Conservation (phyloP, 495 filamentous ascomycete species). For the Halenospora varia region DNA sequence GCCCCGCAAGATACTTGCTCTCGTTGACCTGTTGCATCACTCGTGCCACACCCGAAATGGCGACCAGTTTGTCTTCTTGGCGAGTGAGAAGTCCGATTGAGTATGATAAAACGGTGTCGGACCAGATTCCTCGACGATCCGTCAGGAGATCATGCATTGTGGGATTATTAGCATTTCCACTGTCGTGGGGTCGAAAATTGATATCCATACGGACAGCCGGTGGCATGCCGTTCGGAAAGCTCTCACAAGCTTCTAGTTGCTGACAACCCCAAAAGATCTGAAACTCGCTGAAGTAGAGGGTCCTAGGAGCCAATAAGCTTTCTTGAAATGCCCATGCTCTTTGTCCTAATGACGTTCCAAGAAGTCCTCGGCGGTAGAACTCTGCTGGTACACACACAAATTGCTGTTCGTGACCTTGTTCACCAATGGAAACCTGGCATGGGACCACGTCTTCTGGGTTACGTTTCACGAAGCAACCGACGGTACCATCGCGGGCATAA, state of each 20-base stretch:
- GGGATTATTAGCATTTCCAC: not conserved
- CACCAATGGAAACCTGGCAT: not conserved
- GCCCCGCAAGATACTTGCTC: constrained; percentile 11
- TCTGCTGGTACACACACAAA: not conserved
- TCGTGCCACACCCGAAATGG: constrained; percentile 12
- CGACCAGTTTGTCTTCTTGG: constrained; percentile 7
- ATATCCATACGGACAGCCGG: not conserved
- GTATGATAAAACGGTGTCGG: constrained; percentile 1
- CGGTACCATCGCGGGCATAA: constrained; percentile 6
- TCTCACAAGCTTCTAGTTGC: constrained; percentile 26
- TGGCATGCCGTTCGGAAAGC: constrained; percentile 12
- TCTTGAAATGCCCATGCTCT: constrained; percentile 36
- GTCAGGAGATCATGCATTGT: not conserved
- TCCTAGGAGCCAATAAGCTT: constrained; percentile 26
- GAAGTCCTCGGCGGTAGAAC: not conserved
- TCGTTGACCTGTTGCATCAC: not conserved
- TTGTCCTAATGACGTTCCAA: constrained; percentile 9
- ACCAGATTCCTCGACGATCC: not conserved
- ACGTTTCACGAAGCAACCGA: constrained; percentile 14
- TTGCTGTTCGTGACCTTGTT: not conserved
- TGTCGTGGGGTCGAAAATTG: not conserved
- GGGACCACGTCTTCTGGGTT: constrained; percentile 1
- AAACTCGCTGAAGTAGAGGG: constrained; percentile 24
- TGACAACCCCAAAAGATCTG: constrained; percentile 33
- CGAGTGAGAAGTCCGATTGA: not conserved